A percentile compares a stretch with the other conserved stretches of the same genome.
Conservation (phyloP, 345 rosid species). For the Arabidopsis suecica region DNA sequence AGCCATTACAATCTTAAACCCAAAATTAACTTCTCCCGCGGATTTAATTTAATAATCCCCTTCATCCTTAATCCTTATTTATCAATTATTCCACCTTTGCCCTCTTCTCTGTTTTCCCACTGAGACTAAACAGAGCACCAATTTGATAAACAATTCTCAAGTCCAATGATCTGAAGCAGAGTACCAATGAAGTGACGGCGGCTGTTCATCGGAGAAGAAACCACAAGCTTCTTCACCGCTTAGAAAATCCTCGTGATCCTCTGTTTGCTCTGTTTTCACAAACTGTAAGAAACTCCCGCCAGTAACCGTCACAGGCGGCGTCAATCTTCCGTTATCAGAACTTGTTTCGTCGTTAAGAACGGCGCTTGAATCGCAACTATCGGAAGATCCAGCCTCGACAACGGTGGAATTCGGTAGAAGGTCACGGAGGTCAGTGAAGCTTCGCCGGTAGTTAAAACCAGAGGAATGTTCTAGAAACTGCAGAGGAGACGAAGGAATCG, state of each 20-base stretch:
- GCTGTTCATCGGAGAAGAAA: conserved; percentile 88
- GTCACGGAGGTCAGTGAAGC: conserved; percentile 53
- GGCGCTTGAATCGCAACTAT: conserved; percentile 80
- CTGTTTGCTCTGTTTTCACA: conserved; percentile 68
- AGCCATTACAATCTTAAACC: conserved; percentile 2
- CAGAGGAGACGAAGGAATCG: conserved; percentile 41
- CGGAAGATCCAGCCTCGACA: conserved; percentile 69
- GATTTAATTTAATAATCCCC: not conserved
- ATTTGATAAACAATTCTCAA: conserved; percentile 11
- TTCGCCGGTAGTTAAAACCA: conserved; percentile 55
- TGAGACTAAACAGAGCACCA: conserved; percentile 23
- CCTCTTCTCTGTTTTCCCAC: conserved; percentile 20
- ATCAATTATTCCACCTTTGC: conserved; percentile 21
- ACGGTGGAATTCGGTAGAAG: conserved; percentile 50
- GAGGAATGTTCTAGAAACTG: conserved; percentile 43
- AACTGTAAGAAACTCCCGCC: conserved; percentile 47
- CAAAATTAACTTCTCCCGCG: not conserved
- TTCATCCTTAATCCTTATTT: conserved; percentile 12
- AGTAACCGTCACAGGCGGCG: conserved; percentile 41
- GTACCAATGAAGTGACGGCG: conserved; percentile 86
- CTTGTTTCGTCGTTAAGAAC: conserved; percentile 73
- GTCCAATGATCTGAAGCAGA: conserved; percentile 49
- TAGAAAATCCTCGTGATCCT: conserved; percentile 73
- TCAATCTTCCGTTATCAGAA: conserved; percentile 53
- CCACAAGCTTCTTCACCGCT: conserved; percentile 80